phyloP scores from a whole-genome alignment of 75 land plant genomes.

The Pinus albicaulis region DNA sequence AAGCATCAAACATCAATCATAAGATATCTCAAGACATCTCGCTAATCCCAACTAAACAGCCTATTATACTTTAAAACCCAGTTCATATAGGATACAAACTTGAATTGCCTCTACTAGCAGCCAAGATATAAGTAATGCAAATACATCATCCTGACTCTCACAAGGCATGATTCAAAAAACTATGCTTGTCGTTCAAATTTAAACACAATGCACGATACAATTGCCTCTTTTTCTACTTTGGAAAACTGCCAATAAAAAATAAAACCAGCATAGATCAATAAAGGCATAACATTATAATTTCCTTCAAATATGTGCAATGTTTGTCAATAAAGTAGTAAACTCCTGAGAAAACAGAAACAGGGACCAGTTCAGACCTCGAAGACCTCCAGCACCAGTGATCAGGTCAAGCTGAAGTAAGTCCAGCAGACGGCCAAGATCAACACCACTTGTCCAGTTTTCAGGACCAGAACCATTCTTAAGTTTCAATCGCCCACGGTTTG shows the following conservation, averaged over 20 bases:
- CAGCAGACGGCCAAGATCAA: constrained; percentile 44
- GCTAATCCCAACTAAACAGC: not conserved
- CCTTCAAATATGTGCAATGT: not conserved
- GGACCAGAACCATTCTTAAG: constrained; percentile 38
- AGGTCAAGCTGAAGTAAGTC: constrained; percentile 43
- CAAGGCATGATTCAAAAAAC: not conserved
- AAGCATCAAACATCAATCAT: too few relatives aligned
- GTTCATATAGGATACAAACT: too few relatives aligned
- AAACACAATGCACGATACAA: not conserved
- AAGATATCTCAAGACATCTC: too few relatives aligned
- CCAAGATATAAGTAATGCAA: not conserved
- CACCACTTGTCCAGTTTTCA: constrained; percentile 56
- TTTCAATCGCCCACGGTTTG: constrained; percentile 46
- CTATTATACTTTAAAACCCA: not conserved
- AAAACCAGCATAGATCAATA: too few relatives aligned
- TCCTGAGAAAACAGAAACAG: not conserved
- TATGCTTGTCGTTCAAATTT: not conserved
- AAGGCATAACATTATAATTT: not conserved
- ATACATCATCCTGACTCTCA: not conserved
- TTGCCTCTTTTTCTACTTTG: not conserved
- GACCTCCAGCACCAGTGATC: constrained; percentile 21
- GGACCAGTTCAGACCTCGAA: constrained; percentile 16
- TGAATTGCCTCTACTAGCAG: too few relatives aligned
- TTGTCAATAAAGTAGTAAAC: not conserved
- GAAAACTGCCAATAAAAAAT: not conserved